phyloP scores from a whole-genome alignment of 805 yeast genomes.

The Metschnikowia shivogae region DNA sequence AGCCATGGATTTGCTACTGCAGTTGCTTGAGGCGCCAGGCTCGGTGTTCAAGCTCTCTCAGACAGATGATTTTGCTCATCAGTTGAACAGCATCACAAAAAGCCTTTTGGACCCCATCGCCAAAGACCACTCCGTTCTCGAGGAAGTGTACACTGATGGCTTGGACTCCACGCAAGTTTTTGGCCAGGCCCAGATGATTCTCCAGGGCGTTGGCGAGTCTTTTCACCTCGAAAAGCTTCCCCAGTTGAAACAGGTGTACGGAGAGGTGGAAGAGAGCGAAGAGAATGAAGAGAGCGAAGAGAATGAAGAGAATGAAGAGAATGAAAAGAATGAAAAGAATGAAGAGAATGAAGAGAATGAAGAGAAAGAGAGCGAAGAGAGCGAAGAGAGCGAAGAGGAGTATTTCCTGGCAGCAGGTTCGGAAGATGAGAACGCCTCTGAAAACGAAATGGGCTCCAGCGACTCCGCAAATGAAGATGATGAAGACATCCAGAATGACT shows the following conservation, averaged over 20 bases:
- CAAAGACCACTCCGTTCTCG: slow-evolving; percentile 57
- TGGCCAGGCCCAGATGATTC: slow-evolving; percentile 85
- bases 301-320: slow-evolving; percentile 2
- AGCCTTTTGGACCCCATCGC: slow-evolving; percentile 56
- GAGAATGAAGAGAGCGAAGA: slow-evolving; percentile 21
- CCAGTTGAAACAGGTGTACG: slow-evolving; percentile 37
- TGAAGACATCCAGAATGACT: slow-evolving; percentile 16
- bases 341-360: slow-evolving; percentile 19
- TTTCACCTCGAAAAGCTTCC: slow-evolving; percentile 57
- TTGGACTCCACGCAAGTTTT: slow-evolving; percentile 87
- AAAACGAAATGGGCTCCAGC: slow-evolving; percentile 6
- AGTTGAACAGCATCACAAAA: slow-evolving; percentile 40
- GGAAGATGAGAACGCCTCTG: slow-evolving; percentile 15
- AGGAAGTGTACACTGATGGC: slow-evolving; percentile 80
- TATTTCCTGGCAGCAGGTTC: slow-evolving; percentile 17
- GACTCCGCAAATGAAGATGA: slow-evolving; percentile 14
- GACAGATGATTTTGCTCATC: slow-evolving; percentile 6
- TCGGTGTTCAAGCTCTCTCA: slow-evolving; percentile 12
- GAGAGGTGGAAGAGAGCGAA: slow-evolving; percentile 23
- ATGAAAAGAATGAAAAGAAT: slow-evolving; percentile 21
- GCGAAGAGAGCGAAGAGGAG: slow-evolving; percentile 5
- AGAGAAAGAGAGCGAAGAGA: slow-evolving; percentile 8
- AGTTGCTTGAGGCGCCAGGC: slow-evolving; percentile 13
- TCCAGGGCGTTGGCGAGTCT: slow-evolving; percentile 71
- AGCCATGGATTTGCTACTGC: slow-evolving; percentile 14